Percentiles rank a stretch among this genome's conserved stretches.
These are phyloP conservation scores for Populus simonii DNA, from an alignment of 345 rosid genomes.

Conservation along the genomic window DNA sequence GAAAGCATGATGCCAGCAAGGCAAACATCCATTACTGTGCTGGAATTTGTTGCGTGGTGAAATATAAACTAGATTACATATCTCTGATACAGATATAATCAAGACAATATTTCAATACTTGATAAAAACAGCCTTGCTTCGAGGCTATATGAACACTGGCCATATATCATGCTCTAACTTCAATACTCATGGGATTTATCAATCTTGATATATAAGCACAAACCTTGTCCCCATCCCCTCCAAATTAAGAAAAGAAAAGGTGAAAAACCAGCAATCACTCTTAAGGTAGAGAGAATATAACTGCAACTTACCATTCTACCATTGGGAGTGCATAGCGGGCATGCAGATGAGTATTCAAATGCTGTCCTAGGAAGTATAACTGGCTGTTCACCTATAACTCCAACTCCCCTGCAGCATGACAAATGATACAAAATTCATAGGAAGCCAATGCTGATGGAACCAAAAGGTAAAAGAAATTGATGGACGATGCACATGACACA, in stretches of 20 bases:
- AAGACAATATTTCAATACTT: neutral
- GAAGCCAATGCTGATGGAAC: neutral
- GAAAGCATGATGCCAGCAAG: no score
- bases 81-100: neutral
- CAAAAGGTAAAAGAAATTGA: neutral
- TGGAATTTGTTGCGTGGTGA: neutral
- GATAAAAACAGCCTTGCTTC: neutral
- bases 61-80: neutral
- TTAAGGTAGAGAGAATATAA: neutral
- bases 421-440: conserved; percentile 6
- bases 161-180: neutral
- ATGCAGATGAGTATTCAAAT: conserved; percentile 78
- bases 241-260: neutral
- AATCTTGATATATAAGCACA: neutral
- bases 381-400: conserved; percentile 80
- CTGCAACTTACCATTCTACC: conserved; percentile 60
- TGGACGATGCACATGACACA: no score
- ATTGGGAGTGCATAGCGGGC: conserved; percentile 58
- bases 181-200: neutral
- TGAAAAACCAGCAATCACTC: neutral
- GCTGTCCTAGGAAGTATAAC: conserved; percentile 64
- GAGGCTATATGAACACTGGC: neutral
- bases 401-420: conserved; percentile 49
- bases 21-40: neutral
- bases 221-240: neutral